Conservation (phyloP, 2,329 filamentous ascomycete species). For the Ceratocystis colombiana region DNA sequence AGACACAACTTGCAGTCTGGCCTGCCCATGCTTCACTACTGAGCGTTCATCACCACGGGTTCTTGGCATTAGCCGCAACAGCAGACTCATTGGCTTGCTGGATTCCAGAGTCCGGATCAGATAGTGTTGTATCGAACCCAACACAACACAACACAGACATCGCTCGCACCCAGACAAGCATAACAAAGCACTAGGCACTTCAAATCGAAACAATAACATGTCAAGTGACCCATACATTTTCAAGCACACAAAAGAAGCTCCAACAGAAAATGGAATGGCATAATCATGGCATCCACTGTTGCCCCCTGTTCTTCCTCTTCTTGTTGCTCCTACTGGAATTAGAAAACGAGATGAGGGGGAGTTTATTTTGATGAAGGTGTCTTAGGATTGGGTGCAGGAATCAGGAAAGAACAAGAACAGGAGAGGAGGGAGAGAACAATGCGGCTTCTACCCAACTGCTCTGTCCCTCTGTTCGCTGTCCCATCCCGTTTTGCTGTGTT, state of each 20-base stretch:
- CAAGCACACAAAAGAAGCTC: too few relatives aligned
- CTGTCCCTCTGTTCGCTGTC: too few relatives aligned
- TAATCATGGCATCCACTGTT: not conserved
- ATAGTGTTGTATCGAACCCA: not conserved
- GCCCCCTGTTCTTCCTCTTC: not conserved
- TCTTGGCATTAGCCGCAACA: not conserved
- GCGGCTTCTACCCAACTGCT: too few relatives aligned
- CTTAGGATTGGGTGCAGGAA: too few relatives aligned
- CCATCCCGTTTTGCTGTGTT: too few relatives aligned
- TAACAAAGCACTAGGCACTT: not conserved
- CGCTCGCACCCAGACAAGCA: not conserved
- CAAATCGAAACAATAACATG: constrained; percentile 9
- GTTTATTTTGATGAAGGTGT: too few relatives aligned
- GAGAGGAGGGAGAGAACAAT: too few relatives aligned
- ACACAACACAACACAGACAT: not conserved
- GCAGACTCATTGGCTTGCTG: not conserved
- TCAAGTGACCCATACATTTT: not conserved
- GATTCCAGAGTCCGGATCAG: not conserved
- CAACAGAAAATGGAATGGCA: too few relatives aligned
- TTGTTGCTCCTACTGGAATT: not conserved
- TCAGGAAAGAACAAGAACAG: too few relatives aligned
- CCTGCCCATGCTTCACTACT: not conserved
- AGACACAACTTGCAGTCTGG: not conserved
- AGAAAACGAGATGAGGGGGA: too few relatives aligned
- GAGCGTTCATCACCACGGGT: not conserved